phyloP scores from a whole-genome alignment of 345 rosid genomes.

The Salix brachista region DNA sequence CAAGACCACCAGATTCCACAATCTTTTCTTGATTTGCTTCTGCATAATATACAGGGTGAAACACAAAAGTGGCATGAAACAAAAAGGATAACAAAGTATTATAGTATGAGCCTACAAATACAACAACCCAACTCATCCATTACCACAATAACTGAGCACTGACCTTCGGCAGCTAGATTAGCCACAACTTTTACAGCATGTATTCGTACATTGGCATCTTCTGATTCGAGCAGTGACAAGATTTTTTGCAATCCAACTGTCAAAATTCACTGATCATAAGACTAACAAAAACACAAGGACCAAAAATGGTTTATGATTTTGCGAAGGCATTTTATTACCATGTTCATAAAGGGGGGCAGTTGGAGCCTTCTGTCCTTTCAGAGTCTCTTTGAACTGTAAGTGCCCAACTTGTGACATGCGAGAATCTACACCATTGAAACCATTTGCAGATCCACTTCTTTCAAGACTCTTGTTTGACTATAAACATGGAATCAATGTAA shows the following conservation, averaged over 20 bases:
- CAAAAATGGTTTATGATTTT: neutral
- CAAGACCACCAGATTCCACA: constrained; percentile 36
- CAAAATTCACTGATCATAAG: constrained; percentile 4
- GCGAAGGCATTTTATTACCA: constrained; percentile 12
- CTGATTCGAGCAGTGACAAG: constrained; percentile 26
- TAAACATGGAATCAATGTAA: neutral
- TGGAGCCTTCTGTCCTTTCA: constrained; percentile 21
- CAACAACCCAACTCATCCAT: neutral
- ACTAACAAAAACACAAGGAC: constrained; percentile 8
- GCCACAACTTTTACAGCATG: constrained; percentile 37
- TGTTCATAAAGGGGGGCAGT: constrained; percentile 27
- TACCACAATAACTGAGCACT: neutral
- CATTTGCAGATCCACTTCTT: constrained; percentile 25
- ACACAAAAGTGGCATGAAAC: neutral
- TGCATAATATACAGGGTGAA: constrained; percentile 5
- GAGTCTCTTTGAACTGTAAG: constrained; percentile 13
- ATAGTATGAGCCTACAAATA: neutral
- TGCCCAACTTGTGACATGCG: constrained; percentile 16
- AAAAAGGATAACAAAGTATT: neutral
- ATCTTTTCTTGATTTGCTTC: constrained; percentile 32
- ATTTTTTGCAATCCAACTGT: constrained; percentile 36
- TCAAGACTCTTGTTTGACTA: constrained; percentile 22
- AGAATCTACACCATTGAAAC: constrained; percentile 14
- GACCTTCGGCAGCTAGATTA: constrained; percentile 35
- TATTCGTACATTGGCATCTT: constrained; percentile 29